These are phyloP conservation scores for Chlamydomonas schloesseri DNA, from an alignment of 139 green algal species.

Conservation along the genomic window DNA sequence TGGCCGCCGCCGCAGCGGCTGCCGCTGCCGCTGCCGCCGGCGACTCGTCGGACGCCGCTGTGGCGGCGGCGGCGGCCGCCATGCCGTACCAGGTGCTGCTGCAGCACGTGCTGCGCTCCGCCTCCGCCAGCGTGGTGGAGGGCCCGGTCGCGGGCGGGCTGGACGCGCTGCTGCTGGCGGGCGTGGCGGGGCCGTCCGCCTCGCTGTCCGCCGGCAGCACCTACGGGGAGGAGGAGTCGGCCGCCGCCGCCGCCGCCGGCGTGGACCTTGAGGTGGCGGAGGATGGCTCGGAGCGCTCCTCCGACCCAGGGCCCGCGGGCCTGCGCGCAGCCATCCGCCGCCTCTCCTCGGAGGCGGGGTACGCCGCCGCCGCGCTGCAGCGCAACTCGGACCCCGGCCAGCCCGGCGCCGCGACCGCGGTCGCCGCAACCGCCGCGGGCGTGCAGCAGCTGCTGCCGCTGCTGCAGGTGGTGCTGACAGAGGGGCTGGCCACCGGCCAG, in stretches of 20 bases:
- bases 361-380: neutral
- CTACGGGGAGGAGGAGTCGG: neutral
- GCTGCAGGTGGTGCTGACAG: conserved; percentile 19
- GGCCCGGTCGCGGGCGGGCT: neutral
- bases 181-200: neutral
- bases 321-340: conserved; percentile 26
- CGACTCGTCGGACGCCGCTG: neutral
- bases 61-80: neutral
- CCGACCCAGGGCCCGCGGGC: neutral
- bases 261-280: neutral
- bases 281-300: neutral
- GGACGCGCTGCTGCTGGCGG: neutral
- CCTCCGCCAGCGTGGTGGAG: conserved; percentile 4
- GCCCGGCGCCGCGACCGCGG: neutral
- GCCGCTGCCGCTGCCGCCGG: neutral
- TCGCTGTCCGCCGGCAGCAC: neutral
- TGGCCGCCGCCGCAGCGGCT: neutral
- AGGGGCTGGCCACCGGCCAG: conserved; percentile 17
- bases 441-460: conserved; percentile 32
- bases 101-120: conserved; percentile 33
- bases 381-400: conserved; percentile 40
- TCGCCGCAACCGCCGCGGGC: neutral
- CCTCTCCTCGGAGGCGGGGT: neutral
- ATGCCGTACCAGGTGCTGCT: conserved; percentile 20
- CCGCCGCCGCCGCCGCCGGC: neutral